Base-by-base conservation (phyloP, 139 green algal genomes). In the Chlorella sp. region DNA sequence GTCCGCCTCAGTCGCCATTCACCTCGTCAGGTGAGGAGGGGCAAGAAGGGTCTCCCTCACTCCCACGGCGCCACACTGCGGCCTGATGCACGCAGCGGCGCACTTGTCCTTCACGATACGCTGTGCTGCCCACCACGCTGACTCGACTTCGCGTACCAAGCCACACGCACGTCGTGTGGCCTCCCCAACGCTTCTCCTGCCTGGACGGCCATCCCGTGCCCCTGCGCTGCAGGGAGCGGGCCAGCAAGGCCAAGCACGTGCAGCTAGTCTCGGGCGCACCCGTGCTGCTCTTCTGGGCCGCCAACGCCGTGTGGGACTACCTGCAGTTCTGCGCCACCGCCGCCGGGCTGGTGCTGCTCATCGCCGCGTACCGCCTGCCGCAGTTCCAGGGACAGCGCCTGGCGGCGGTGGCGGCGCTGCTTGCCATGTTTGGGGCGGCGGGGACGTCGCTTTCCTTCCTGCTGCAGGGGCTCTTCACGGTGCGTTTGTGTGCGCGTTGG, bases 401-500 rank as follows among this genome's bases (percentile, higher is more conserved):
- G 75, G 82, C 36, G 0, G 88, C 88, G 0, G 42, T 83, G 6
- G 76, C 67, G 1, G 74, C 49, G 27, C 77, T 94, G 76, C 80
- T 94, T 62, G 67, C 49, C 59, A 70, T 62, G 1, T 86, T 89
- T 36, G 85, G 81, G 0, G 35, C 66, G 0, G 82, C 88, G 0
- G 80, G 75, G 6, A 69, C 93, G n/a, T 73, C 73, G 14, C 62
- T 86, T 6, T 92, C 89, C 17, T 92, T 93, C 81, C 63, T 88
- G 26, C 67, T 85, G 26, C 82, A 88, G 66, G 83, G 85, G 5
- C 51, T 74, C 2, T 94, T 92, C 76, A 49, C 67, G 75, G 88
- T 91, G 69, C 23, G 78, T 33, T 1, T 49, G 0, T n/a, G n/a
- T n/a, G n/a, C n/a, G n/a, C n/a, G n/a, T n/a, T n/a, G n/a, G n/a